These are phyloP conservation scores for Xylariaceae sp. DNA, from an alignment of 2,329 filamentous ascomycete species.

Conservation along the genomic window DNA sequence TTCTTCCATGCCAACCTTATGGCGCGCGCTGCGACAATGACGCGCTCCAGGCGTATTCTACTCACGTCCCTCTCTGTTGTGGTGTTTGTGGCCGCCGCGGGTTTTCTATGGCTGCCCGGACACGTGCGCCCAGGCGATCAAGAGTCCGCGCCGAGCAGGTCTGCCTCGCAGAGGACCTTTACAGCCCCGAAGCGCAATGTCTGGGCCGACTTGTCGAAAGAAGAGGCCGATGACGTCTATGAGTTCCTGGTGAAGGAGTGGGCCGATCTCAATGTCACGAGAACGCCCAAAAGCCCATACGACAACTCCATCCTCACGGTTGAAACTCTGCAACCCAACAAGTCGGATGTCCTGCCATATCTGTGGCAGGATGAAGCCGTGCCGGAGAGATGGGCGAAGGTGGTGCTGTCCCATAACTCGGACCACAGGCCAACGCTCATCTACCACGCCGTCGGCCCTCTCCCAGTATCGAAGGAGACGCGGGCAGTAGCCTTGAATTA, in stretches of 20 bases:
- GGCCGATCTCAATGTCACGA: slow-evolving; percentile 3
- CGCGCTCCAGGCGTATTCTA: neutral
- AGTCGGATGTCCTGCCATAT: slow-evolving; percentile 27
- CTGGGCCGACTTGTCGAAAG: neutral
- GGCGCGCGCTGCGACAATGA: neutral
- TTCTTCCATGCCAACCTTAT: too few species aligned
- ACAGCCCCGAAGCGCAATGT: slow-evolving; percentile 1
- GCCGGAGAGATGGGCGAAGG: slow-evolving; percentile 12
- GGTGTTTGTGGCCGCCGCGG: neutral
- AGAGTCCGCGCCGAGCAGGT: neutral
- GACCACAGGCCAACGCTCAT: slow-evolving; percentile 1
- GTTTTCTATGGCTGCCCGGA: neutral
- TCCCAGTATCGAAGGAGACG: slow-evolving; percentile 22
- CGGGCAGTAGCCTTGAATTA: slow-evolving; percentile 20
- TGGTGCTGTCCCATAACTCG: neutral
- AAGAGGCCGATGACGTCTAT: slow-evolving; percentile 2
- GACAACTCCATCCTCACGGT: slow-evolving; percentile 12
- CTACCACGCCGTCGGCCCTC: slow-evolving; percentile 29
- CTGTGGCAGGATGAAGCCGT: slow-evolving; percentile 16
- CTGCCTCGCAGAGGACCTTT: neutral
- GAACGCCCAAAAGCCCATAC: slow-evolving; percentile 1
- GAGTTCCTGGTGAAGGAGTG: slow-evolving; percentile 1
- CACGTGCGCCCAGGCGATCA: neutral
- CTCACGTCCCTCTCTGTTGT: neutral
- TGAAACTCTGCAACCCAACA: slow-evolving; percentile 24